Base-by-base conservation (phyloP, 768 basidiomycete species). In the Suillus hirtellus region DNA sequence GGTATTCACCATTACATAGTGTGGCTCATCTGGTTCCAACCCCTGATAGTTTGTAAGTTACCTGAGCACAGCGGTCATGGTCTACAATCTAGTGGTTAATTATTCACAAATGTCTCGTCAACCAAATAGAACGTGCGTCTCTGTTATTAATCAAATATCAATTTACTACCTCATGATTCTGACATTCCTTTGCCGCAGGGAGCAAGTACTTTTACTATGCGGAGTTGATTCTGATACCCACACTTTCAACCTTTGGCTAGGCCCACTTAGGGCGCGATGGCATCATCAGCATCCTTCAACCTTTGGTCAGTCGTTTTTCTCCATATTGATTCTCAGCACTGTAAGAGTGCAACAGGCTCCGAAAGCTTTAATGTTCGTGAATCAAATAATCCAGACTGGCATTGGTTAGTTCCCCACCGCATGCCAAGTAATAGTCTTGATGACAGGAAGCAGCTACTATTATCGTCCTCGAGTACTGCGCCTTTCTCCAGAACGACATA, bases 201-300 rank as follows among this genome's bases (percentile, higher is more conserved):
- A 19, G 43, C 43, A n/a, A 44, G 43, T n/a, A n/a, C 44, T 11
- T 31, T 44, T 17, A 7, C 9, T 44, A 2, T n/a, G 43, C 10
- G 8, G 19, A 44, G 19, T 44, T n/a, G 43, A n/a, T 44, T 44
- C 19, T 10, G 9, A 44, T 4, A 17, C 19, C 8, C 6, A 44
- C 3, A n/a, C 44, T 19, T 21, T 44, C 43, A 8, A 44, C 43
- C 17, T n/a, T 0, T n/a, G 19, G 19, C 43, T 44, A 44, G 43
- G 1, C 17, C 43, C n/a, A n/a, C n/a, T n/a, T n/a, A n/a, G n/a
- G n/a, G 9, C n/a, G 0, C 9, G 2, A n/a, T 1, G 0, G 0
- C 19, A 19, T 44, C 4, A 19, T 44, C 1, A 3, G 0, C 0
- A 0, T n/a, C 43, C 43, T 44, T n/a, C 43, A n/a, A 8, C 43